Percentiles rank a stretch among this genome's conserved stretches.
phyloP scores from a whole-genome alignment of 257 asterid genomes.

The Cordia subcordata region DNA sequence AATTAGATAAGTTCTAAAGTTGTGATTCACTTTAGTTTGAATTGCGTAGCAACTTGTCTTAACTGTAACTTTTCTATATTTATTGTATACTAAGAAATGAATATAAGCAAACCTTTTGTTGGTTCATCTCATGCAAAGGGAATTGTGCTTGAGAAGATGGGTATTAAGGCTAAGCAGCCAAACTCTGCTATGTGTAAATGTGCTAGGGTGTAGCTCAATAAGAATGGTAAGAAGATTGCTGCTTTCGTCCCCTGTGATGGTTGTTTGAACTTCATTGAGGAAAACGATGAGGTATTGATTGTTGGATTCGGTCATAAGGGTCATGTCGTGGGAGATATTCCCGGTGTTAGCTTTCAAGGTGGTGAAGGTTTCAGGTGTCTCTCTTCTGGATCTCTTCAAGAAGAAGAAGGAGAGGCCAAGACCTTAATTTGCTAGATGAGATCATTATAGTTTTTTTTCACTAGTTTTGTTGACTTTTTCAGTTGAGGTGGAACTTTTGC shows the following conservation, averaged over 20 bases:
- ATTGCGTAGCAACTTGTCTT: too few species aligned
- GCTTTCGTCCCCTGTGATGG: constrained; percentile 22
- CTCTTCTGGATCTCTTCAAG: constrained; percentile 24
- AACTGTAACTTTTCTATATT: too few species aligned
- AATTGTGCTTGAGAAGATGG: constrained; percentile 24
- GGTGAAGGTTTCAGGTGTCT: constrained; percentile 26
- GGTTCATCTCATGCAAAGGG: constrained; percentile 25
- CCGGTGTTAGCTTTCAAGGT: constrained; percentile 22
- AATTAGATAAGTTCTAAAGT: too few species aligned
- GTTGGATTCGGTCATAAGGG: constrained; percentile 19
- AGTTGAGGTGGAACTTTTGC: too few species aligned
- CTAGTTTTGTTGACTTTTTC: too few species aligned
- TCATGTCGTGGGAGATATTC: constrained; percentile 19
- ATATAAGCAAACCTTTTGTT: constrained; percentile 24
- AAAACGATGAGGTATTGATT: constrained; percentile 20
- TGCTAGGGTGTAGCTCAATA: constrained; percentile 25
- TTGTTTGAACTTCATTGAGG: constrained; percentile 25
- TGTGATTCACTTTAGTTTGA: too few species aligned
- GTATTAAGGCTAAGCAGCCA: constrained; percentile 26
- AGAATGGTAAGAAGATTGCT: constrained; percentile 23
- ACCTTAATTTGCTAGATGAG: constrained; percentile 4
- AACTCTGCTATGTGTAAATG: constrained; percentile 24
- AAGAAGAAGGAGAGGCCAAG: constrained; percentile 24
- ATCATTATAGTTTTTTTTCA: too few species aligned
- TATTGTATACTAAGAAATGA: too few species aligned